Percentiles rank a stretch among this genome's conserved stretches.
These are phyloP conservation scores for Solioccasus polychromus DNA, from an alignment of 768 basidiomycete genomes.

Conservation along the genomic window DNA sequence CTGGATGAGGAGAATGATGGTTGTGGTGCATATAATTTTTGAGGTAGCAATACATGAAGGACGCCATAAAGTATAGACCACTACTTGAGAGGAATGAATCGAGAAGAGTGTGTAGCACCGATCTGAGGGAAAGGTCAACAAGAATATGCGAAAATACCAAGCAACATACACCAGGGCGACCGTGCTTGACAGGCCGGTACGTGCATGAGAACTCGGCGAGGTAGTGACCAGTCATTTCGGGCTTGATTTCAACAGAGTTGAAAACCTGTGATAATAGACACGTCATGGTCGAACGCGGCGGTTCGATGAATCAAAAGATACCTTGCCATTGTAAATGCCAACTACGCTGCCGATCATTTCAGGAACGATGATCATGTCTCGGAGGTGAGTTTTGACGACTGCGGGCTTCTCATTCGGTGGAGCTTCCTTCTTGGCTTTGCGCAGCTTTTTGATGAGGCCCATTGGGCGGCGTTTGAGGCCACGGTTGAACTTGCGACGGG, in stretches of 20 bases:
- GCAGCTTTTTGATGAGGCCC: constrained; percentile 99
- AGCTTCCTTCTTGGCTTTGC: constrained; percentile 99
- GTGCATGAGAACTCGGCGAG: constrained; percentile 97
- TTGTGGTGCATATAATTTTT: constrained; percentile 38
- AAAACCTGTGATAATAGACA: constrained; percentile 54
- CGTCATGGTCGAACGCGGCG: background rate
- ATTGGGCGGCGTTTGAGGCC: constrained; percentile 98
- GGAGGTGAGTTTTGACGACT: constrained; percentile 98
- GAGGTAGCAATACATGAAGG: constrained; percentile 21
- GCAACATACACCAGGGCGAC: constrained; percentile 90
- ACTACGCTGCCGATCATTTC: constrained; percentile 99
- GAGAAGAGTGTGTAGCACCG: constrained; percentile 88
- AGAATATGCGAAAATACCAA: background rate
- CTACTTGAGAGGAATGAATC: constrained; percentile 98
- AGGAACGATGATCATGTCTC: constrained; percentile 99
- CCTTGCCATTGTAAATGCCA: constrained; percentile 98
- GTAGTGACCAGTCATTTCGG: constrained; percentile 99
- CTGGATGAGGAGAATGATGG: constrained; percentile 7
- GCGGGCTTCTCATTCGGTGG: constrained; percentile 98
- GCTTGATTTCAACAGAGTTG: constrained; percentile 98
- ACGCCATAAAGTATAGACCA: constrained; percentile 22
- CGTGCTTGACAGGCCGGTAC: constrained; percentile 99
- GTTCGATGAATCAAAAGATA: constrained; percentile 31
- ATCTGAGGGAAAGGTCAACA: constrained; percentile 46
- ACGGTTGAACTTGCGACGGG: constrained; percentile 97